Evolutionary conservation across 495 filamentous ascomycete species (phyloP).

Genomic region (Talaromyces proteolyticus): DNA sequence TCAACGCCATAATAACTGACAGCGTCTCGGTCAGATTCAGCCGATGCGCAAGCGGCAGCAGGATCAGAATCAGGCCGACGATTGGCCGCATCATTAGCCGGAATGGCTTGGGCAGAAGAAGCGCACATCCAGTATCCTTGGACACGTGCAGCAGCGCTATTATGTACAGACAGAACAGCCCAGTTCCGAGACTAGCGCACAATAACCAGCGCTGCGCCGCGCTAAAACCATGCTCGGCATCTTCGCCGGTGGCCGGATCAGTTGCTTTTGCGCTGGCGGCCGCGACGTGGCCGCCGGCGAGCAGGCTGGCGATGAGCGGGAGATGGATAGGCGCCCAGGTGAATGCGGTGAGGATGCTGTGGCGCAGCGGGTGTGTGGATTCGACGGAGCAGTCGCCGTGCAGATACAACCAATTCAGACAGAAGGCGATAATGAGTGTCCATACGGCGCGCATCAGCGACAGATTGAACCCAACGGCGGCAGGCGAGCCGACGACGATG

Average conservation of each 20-base stretch:
- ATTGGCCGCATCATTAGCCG: constrained; percentile 27
- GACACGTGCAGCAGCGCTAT: constrained; percentile 27
- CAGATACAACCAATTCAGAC: constrained; percentile 37
- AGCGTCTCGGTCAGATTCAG: constrained; percentile 20
- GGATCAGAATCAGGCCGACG: constrained; percentile 20
- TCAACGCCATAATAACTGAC: constrained; percentile 28
- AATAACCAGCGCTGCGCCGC: constrained; percentile 28
- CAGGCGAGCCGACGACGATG: constrained; percentile 32
- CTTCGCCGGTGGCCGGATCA: background rate
- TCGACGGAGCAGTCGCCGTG: constrained; percentile 30
- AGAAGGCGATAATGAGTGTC: constrained; percentile 40
- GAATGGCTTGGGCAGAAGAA: constrained; percentile 22
- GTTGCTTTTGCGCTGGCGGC: constrained; percentile 14
- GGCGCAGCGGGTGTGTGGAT: constrained; percentile 26
- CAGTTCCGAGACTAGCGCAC: constrained; percentile 29
- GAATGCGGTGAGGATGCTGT: constrained; percentile 25
- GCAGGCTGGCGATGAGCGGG: constrained; percentile 28
- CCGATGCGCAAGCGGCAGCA: constrained; percentile 21
- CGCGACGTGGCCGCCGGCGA: constrained; percentile 35
- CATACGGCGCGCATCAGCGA: constrained; percentile 29
- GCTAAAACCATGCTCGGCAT: constrained; percentile 14
- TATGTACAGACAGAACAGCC: constrained; percentile 27
- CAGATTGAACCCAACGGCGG: constrained; percentile 30
- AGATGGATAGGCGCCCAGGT: constrained; percentile 31
- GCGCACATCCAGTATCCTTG: constrained; percentile 18